Evolutionary conservation across 306 rosid species (phyloP), one percentile per base, ranked within the genome.

Genomic region (Abrus pulchellus): DNA sequence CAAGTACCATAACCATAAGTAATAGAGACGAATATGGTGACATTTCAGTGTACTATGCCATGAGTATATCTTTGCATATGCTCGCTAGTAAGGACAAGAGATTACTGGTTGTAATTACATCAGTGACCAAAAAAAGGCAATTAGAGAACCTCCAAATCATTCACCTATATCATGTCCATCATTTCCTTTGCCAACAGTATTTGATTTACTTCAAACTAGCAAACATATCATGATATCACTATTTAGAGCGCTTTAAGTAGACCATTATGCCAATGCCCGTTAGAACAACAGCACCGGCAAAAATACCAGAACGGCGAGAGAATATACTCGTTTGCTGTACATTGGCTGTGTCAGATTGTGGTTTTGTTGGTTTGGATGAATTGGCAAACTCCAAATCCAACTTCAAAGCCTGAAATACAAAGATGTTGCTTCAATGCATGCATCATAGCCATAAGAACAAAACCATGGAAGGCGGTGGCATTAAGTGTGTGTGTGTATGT

Each of bases 161-260:
- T 38, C 53, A 36, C 63, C 80, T 82, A 68, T 74, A 74, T 38
- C 29, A 48, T 40, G 20, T 72, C 67, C 54, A 12, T 33, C 54
- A 36, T 68, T 47, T 75, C 43, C 64, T 28, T 68, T 49, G 59
- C 48, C 77, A 76, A 57, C 50, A 77, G 48, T 20, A 72, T 38
- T 68, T 61, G 47, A 71, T 68, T 62, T 30, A 40, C 20, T 20
- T 20, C 81, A 60, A 81, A 62, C 49, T 73, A 45, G 65, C 65
- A 43, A 49, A 81, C 12, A 32, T 41, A 79, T 86, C 85, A 84
- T 64, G 12, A 32, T 41, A 79, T 86, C 85, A 84, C 68, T 81
- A 41, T 47, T 83, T 88, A 27, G 93, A 68, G 69, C 97, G 99
- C 91, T 90, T 95, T 45, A 93, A 72, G 89, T 90, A 95, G 75